These are phyloP conservation scores for Gonapodya sp. DNA, from an alignment of 192 early-diverging fungal species.

Conservation along the genomic window DNA sequence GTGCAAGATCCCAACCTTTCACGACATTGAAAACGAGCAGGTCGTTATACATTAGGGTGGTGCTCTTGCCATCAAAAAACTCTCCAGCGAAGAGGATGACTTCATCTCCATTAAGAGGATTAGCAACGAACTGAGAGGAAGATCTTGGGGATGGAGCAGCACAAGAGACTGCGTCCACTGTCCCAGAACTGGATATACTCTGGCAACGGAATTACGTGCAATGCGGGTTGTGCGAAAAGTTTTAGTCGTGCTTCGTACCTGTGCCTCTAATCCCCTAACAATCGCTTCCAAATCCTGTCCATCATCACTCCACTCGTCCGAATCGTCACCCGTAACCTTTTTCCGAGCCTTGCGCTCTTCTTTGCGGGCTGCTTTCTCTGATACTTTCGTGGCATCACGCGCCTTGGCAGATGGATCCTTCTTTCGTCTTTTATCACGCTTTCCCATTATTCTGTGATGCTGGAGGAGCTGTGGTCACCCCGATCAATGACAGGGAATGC, in stretches of 20 bases:
- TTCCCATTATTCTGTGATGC: too few relatives aligned
- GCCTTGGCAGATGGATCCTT: not conserved
- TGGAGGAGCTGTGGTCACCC: too few relatives aligned
- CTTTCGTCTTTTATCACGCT: not conserved
- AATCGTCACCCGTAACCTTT: not conserved
- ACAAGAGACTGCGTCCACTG: not conserved
- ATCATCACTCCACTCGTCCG: not conserved
- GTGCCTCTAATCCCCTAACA: not conserved
- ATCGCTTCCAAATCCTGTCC: not conserved
- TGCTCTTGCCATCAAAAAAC: conserved; percentile 50
- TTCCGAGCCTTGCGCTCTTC: not conserved
- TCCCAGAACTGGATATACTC: too few relatives aligned
- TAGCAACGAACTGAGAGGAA: conserved; percentile 46
- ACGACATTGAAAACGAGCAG: conserved; percentile 25
- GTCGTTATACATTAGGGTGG: conserved; percentile 50
- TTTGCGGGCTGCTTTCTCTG: conserved; percentile 4
- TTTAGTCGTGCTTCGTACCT: not conserved
- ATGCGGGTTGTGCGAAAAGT: too few relatives aligned
- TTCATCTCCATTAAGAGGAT: conserved; percentile 46
- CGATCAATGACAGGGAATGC: too few relatives aligned
- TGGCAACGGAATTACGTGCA: too few relatives aligned
- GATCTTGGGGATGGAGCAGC: conserved; percentile 35
- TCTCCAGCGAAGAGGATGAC: conserved; percentile 63
- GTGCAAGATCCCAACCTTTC: not conserved
- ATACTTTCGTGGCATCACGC: not conserved